Evolutionary conservation across 2,329 filamentous ascomycete species (phyloP).

Genomic region (Macrophomina pseudophaseolina): DNA sequence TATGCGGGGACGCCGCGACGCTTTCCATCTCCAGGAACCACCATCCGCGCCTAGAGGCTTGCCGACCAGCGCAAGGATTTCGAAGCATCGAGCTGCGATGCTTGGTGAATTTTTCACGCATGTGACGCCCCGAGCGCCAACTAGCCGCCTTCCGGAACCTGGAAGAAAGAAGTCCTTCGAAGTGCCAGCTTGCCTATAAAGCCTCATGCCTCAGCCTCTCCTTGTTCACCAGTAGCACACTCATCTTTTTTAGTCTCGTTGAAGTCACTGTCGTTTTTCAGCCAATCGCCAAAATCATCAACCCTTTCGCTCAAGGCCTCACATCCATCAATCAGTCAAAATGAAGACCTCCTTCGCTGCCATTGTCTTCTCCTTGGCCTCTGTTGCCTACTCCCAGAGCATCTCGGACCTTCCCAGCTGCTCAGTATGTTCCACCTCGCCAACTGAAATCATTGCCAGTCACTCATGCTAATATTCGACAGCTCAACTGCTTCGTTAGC

Average conservation of each 20-base stretch:
- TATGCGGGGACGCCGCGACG: conserved; percentile 30
- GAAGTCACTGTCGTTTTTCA: conserved; percentile 11
- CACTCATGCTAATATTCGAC: conserved; percentile 32
- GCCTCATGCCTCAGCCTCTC: not conserved
- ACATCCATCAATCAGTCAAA: conserved; percentile 29
- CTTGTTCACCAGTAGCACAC: conserved; percentile 5
- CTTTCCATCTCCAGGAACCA: conserved; percentile 28
- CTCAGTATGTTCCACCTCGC: conserved; percentile 46
- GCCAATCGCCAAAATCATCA: conserved; percentile 28
- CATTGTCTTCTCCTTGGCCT: conserved; percentile 49
- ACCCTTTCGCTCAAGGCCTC: conserved; percentile 19
- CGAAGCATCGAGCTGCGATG: conserved; percentile 29
- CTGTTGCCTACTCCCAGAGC: conserved; percentile 53
- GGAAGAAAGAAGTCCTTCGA: not conserved
- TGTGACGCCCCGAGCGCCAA: conserved; percentile 15
- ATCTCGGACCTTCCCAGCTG: conserved; percentile 50
- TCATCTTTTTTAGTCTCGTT: conserved; percentile 16
- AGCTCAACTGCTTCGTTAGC: conserved; percentile 54
- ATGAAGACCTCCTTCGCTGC: conserved; percentile 47
- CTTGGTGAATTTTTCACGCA: conserved; percentile 28
- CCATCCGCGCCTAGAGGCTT: conserved; percentile 17
- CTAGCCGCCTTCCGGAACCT: not conserved
- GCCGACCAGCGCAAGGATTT: conserved; percentile 4
- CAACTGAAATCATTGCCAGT: not conserved
- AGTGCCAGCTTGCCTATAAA: conserved; percentile 28